Evolutionary conservation across 2,329 filamentous ascomycete genomes (phyloP).

Genomic region (Capronia coronata): DNA sequence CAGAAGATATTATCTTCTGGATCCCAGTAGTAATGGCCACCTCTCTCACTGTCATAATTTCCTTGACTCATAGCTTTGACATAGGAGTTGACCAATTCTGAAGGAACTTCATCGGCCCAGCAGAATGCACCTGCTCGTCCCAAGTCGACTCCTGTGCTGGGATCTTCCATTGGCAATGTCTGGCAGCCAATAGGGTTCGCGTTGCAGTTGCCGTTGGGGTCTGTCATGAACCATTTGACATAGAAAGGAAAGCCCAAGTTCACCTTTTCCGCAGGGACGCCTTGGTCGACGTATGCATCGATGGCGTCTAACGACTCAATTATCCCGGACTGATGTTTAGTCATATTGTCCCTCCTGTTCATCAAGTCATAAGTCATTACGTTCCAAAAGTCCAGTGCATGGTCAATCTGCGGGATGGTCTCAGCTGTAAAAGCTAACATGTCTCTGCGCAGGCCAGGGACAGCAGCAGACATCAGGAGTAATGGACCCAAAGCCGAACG

Average conservation of each 20-base stretch:
- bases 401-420: conserved; percentile 54
- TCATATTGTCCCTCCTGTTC: conserved; percentile 59
- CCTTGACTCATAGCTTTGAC: conserved; percentile 49
- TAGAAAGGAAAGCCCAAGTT: conserved; percentile 65
- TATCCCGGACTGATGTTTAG: conserved; percentile 61
- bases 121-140: conserved; percentile 48
- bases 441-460: conserved; percentile 56
- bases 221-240: conserved; percentile 59
- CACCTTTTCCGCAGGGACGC: conserved; percentile 50
- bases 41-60: conserved; percentile 50
- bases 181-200: conserved; percentile 51
- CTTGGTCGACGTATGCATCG: conserved; percentile 53
- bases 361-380: conserved; percentile 68
- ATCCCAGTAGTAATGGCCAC: conserved; percentile 67
- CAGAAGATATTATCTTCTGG: conserved; percentile 56
- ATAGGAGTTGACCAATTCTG: conserved; percentile 47
- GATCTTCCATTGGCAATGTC: conserved; percentile 54
- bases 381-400: conserved; percentile 60
- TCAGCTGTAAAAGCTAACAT: conserved; percentile 61
- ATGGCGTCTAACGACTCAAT: conserved; percentile 49
- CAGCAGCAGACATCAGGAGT: conserved; percentile 61
- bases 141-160: conserved; percentile 53
- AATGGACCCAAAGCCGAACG: conserved; percentile 51
- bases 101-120: conserved; percentile 36
- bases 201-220: conserved; percentile 43